A percentile compares a stretch with the other conserved stretches of the same genome.
Conservation (phyloP, 257 asterid species). For the Solanum verrucosum region DNA sequence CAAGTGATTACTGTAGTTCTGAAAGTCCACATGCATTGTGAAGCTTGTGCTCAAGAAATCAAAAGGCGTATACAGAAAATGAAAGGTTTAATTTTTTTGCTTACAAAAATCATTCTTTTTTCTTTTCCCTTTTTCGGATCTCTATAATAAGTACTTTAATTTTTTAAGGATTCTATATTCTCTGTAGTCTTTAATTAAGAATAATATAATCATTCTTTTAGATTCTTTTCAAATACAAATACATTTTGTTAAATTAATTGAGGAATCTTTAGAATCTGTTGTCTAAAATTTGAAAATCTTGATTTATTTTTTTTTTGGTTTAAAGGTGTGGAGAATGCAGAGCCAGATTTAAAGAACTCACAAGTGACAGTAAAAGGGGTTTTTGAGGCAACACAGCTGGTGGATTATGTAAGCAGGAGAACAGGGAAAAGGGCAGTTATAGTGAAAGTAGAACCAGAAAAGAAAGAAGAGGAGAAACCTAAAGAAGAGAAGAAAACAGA, state of each 20-base stretch:
- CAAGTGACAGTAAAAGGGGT: slow-evolving; percentile 68
- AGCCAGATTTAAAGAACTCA: slow-evolving; percentile 69
- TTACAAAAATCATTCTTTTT: not conserved
- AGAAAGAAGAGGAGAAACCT: slow-evolving; percentile 48
- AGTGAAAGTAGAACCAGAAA: slow-evolving; percentile 56
- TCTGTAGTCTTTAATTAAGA: slow-evolving; percentile 13
- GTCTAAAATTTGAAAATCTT: not conserved
- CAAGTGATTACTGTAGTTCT: slow-evolving; percentile 50
- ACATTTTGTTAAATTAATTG: not conserved
- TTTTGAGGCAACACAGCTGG: slow-evolving; percentile 43
- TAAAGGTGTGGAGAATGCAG: slow-evolving; percentile 74
- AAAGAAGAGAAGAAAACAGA: slow-evolving; percentile 9
- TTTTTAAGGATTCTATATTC: slow-evolving; percentile 11
- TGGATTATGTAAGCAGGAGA: slow-evolving; percentile 50
- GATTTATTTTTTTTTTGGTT: too few relatives aligned
- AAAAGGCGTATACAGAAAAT: slow-evolving; percentile 63
- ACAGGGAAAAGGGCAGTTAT: slow-evolving; percentile 66
- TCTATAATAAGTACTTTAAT: not conserved
- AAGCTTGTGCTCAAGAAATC: slow-evolving; percentile 94
- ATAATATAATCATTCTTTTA: slow-evolving; percentile 8
- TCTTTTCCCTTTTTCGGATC: slow-evolving; percentile 21
- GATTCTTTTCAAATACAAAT: slow-evolving; percentile 16
- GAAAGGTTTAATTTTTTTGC: slow-evolving; percentile 38
- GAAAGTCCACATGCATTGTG: slow-evolving; percentile 95
- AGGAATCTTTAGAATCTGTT: not conserved